phyloP scores from a whole-genome alignment of 306 rosid species.

The Canavalia gladiata region DNA sequence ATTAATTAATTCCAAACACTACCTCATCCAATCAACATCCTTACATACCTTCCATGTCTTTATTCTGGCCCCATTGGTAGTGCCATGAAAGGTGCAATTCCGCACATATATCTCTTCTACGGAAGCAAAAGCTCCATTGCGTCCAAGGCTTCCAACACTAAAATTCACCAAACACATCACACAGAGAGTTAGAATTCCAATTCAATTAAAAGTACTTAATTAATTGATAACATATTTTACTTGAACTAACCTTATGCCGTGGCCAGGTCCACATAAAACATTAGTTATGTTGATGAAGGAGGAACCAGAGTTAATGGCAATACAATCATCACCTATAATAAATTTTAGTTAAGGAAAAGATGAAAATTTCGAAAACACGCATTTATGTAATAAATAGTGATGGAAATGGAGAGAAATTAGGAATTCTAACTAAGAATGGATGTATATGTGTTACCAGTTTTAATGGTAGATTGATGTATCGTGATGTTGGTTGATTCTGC shows the following conservation, averaged over 20 bases:
- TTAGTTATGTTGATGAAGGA: constrained; percentile 49
- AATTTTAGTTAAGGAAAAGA: neutral
- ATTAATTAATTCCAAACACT: neutral
- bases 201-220: neutral
- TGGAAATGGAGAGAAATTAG: too few relatives aligned
- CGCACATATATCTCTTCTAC: constrained; percentile 57
- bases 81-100: constrained; percentile 49
- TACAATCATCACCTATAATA: constrained; percentile 62
- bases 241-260: constrained; percentile 60
- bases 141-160: constrained; percentile 67
- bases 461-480: constrained; percentile 18
- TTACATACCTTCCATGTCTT: constrained; percentile 61
- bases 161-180: neutral
- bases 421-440: neutral
- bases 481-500: constrained; percentile 34
- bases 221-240: too few relatives aligned
- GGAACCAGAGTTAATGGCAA: constrained; percentile 55
- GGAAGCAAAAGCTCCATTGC: neutral
- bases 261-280: constrained; percentile 67
- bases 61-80: constrained; percentile 65
- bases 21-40: neutral
- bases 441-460: constrained; percentile 47
- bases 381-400: too few relatives aligned
- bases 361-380: too few relatives aligned
- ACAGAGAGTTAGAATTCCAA: neutral